Evolutionary conservation across 179 eudicot species (phyloP), one percentile per base, ranked within the genome.

Genomic region (Silene noctiflora): DNA sequence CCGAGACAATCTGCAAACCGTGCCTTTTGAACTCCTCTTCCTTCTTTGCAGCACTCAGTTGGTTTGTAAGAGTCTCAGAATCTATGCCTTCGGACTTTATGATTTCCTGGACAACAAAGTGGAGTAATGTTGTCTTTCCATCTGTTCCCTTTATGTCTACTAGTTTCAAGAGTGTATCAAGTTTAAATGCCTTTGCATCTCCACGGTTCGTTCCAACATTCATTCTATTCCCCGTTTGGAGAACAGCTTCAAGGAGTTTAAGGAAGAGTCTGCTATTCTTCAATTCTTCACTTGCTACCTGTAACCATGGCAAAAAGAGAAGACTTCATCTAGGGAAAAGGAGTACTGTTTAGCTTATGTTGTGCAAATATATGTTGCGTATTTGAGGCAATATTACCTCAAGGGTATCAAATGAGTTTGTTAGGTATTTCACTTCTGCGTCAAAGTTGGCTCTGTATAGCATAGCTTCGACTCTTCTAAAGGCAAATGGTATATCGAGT

Each of bases 21-120:
- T 88, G 94, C 80, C 82, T 90, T 78, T 81, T 85, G 80, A 90
- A 91, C 25, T 82, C 86, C 48, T 88, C 93, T 59, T 90, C 95
- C 76, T 87, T 87, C 46, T 79, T 84, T 24, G 78, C 44, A 61
- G 85, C 63, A 75, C 78, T 84, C 19, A 79, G 59, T 76, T 82
- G 83, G 59, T 77, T 70, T 3, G 79, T 77, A 48, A 46, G 71
- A 46, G 66, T 69, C 66, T 78, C 86, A 24, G 90, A 77, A 51
- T 79, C 78, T 51, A 79, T 73, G 61, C 88, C 97, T 89, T 93
- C 96, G 3, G 96, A 89, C 75, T 90, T 81, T 78, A 91, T 87
- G 27, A 95, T 93, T 85, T 95, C 99, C 80, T 95, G 99, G 78
- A 95, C 99, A 8, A 95, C 99, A 83, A 95, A 95, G 83, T 95